Percentiles rank a stretch among this genome's conserved stretches.
phyloP scores from a whole-genome alignment of 768 basidiomycete species.

The Tulasnella sp. region DNA sequence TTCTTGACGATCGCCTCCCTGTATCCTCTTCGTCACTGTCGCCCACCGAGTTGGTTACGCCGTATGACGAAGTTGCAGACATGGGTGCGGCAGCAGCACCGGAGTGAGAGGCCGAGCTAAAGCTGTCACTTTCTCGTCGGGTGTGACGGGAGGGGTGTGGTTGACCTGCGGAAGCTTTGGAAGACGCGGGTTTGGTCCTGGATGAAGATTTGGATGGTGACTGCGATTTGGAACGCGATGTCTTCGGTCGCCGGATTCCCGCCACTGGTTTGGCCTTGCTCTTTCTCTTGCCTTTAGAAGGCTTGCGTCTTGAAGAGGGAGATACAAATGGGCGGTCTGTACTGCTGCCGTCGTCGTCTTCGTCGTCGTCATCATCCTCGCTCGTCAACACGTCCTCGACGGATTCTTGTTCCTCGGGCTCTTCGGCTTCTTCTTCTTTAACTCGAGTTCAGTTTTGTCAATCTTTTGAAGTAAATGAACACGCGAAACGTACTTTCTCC shows the following conservation, averaged over 20 bases:
- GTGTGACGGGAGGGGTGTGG: constrained; percentile 4
- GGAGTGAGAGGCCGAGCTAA: neutral
- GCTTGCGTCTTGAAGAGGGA: neutral
- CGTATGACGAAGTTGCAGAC: constrained; percentile 8
- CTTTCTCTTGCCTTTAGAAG: constrained; percentile 6
- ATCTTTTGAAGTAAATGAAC: neutral
- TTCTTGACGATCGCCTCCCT: constrained; percentile 3
- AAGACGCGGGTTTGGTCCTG: neutral
- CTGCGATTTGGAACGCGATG: neutral
- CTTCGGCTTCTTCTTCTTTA: neutral
- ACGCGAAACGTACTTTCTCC: constrained; percentile 1
- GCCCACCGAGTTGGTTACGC: neutral
- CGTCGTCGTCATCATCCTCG: constrained; percentile 16
- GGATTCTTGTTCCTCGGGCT: neutral
- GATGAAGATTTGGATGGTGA: constrained; percentile 24
- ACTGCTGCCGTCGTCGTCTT: constrained; percentile 19
- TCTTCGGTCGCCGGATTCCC: neutral
- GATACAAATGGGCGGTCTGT: constrained; percentile 10
- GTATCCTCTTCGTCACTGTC: constrained; percentile 19
- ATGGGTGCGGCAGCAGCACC: constrained; percentile 1
- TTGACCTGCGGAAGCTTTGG: neutral
- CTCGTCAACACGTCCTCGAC: neutral
- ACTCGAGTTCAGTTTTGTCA: neutral
- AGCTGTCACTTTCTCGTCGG: constrained; percentile 16
- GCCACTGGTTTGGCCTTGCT: neutral